These are phyloP conservation scores for Erigeron philadelphicus DNA, from an alignment of 140 eudicot genomes.

Conservation along the genomic window DNA sequence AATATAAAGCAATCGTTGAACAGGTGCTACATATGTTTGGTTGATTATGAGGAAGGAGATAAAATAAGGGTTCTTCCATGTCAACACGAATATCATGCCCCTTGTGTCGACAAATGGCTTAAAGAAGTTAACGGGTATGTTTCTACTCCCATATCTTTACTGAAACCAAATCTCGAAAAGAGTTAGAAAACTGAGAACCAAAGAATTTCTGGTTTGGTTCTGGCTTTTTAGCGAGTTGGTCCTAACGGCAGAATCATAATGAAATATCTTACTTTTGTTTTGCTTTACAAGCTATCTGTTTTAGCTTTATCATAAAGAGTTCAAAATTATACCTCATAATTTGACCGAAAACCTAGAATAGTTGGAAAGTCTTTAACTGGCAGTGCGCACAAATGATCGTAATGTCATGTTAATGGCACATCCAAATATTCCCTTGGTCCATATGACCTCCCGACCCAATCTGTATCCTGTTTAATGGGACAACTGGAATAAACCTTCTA, in stretches of 20 bases:
- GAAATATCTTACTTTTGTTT: too few relatives aligned
- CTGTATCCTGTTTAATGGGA: slow-evolving; percentile 9
- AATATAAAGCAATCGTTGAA: not conserved
- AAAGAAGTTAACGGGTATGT: slow-evolving; percentile 74
- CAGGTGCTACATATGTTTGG: slow-evolving; percentile 77
- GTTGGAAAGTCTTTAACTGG: not conserved
- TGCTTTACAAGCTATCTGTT: too few relatives aligned
- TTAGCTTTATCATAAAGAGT: too few relatives aligned
- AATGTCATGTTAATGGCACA: not conserved
- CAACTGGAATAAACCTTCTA: not conserved
- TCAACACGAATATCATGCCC: slow-evolving; percentile 61
- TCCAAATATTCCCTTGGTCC: not conserved
- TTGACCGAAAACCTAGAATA: not conserved
- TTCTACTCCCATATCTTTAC: not conserved
- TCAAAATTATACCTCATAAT: too few relatives aligned
- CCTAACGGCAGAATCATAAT: too few relatives aligned
- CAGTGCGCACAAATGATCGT: not conserved
- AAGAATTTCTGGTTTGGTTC: too few relatives aligned
- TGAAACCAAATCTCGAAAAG: too few relatives aligned
- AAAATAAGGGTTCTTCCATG: slow-evolving; percentile 69
- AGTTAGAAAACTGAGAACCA: too few relatives aligned
- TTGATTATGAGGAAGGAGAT: slow-evolving; percentile 74
- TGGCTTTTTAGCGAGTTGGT: too few relatives aligned
- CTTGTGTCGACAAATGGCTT: slow-evolving; percentile 80
- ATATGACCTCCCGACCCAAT: not conserved